Base-by-base conservation (phyloP, 1,284 basidiomycete species). In the Puccinia triticina region DNA sequence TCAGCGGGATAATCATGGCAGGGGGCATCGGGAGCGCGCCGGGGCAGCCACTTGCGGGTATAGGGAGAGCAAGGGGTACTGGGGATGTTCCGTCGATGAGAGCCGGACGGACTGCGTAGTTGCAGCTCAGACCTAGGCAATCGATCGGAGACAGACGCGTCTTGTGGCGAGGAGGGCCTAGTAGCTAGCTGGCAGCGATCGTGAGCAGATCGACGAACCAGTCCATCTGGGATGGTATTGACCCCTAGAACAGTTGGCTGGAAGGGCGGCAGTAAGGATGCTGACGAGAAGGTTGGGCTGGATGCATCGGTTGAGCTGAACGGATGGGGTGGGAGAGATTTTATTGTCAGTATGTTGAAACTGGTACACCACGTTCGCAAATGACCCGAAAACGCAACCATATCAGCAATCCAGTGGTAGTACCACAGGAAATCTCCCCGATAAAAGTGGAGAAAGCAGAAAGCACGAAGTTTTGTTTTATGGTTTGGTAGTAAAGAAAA, bases 61-160 rank as follows among this genome's bases (percentile, higher is more conserved):
- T 74, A 55, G 29, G 53, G 72, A 74, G 53, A 74, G 32, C 72
- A 50, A 57, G 72, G 53, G 53, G 72, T 74, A 18, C 29, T 57
- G 5, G 72, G 50, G 34, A 10, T 37, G 32, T 53, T 55, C 16
- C 53, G 50, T 57, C 69, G 69, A 66, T 66, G 64, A 23, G 72
- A 74, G 72, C 48, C 72, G 34, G 53, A 74, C 32, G 72, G 72
- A 74, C 53, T 53, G 32, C 72, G 72, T 23, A 40, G 53, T 53
- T 23, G 72, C 34, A 53, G 29, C 18, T 53, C 48, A 40, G 72
- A 40, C 53, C 53, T 57, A 37, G n/a, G 34, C 48, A 14, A 14
- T 55, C 72, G 46, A 57, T 74, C 50, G 16, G 72, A 40, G 72
- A 26, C 34, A 34, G 53, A 23, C 2, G 34, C 4, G 23, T 57